These are phyloP conservation scores for Paraurostyla sp. DNA, from an alignment of 73 alveolate genomes.

Conservation along the genomic window DNA sequence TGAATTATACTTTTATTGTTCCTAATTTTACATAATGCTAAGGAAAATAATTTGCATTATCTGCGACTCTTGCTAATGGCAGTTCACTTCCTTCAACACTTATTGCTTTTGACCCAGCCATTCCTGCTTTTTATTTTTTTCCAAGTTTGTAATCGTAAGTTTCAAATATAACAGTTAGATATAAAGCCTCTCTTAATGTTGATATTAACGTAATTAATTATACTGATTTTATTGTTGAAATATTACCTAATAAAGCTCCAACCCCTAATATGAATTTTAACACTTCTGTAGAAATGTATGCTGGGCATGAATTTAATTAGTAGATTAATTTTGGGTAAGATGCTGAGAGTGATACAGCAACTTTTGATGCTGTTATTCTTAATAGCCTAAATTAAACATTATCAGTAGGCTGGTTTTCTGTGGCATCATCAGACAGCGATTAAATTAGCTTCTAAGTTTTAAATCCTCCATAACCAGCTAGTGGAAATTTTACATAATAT, in stretches of 20 bases:
- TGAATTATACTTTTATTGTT: not conserved
- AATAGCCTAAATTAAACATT: not conserved
- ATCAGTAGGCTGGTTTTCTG: not conserved
- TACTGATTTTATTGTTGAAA: not conserved
- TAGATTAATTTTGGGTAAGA: not conserved
- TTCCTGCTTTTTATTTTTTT: too few relatives aligned
- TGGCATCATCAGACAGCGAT: not conserved
- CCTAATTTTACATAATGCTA: not conserved
- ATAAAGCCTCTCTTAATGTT: too few relatives aligned
- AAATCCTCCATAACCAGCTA: slow-evolving; percentile 15
- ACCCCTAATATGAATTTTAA: not conserved
- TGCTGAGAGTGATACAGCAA: not conserved
- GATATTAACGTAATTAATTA: too few relatives aligned
- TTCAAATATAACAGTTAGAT: too few relatives aligned
- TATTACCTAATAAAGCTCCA: not conserved
- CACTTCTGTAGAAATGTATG: not conserved
- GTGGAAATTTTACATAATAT: too few relatives aligned
- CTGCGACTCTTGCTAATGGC: not conserved
- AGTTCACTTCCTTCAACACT: not conserved
- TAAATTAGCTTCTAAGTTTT: not conserved
- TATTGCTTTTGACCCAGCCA: not conserved
- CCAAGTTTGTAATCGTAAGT: too few relatives aligned
- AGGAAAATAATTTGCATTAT: not conserved
- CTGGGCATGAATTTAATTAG: slow-evolving; percentile 2
- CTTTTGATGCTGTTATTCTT: not conserved